Conservation (phyloP, 352 stramenopile species). For the Phytophthora boehmeriae region DNA sequence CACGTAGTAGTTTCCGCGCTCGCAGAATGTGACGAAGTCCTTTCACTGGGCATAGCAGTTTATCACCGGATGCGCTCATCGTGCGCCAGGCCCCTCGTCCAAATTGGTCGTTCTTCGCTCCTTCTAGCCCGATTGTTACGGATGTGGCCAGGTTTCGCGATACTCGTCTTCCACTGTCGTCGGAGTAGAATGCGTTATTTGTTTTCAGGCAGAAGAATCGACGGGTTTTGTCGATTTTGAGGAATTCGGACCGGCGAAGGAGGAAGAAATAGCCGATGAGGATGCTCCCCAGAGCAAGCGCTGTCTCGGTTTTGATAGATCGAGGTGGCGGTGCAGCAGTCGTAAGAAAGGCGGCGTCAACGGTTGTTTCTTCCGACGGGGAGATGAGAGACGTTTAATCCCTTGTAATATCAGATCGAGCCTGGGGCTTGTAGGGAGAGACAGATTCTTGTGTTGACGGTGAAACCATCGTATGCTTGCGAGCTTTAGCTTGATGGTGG, state of each 20-base stretch:
- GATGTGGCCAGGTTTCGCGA: not conserved
- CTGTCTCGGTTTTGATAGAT: conserved; percentile 4
- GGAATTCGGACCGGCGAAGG: conserved; percentile 13
- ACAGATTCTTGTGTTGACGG: not conserved
- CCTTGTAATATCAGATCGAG: conserved; percentile 6
- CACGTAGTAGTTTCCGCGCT: not conserved
- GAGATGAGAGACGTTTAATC: conserved; percentile 3
- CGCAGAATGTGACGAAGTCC: conserved; percentile 6
- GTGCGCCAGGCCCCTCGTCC: conserved; percentile 10
- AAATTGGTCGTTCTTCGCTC: conserved; percentile 22
- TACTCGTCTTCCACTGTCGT: conserved; percentile 12
- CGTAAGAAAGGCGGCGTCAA: conserved; percentile 13
- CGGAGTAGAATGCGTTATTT: conserved; percentile 18
- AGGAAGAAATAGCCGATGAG: conserved; percentile 24
- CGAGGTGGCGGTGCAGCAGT: conserved; percentile 8
- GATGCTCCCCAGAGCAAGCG: conserved; percentile 15
- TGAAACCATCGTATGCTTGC: conserved; percentile 9
- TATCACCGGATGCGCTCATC: conserved; percentile 17
- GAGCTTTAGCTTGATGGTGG: conserved; percentile 5
- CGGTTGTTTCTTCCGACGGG: conserved; percentile 11
- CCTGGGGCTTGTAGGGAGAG: not conserved
- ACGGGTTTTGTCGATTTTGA: not conserved
- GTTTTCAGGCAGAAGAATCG: conserved; percentile 16
- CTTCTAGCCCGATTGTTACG: conserved; percentile 14
- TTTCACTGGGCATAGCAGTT: conserved; percentile 1